Evolutionary conservation across 2,329 filamentous ascomycete species (phyloP).

Genomic region (Ophiocordyceps unilateralis): DNA sequence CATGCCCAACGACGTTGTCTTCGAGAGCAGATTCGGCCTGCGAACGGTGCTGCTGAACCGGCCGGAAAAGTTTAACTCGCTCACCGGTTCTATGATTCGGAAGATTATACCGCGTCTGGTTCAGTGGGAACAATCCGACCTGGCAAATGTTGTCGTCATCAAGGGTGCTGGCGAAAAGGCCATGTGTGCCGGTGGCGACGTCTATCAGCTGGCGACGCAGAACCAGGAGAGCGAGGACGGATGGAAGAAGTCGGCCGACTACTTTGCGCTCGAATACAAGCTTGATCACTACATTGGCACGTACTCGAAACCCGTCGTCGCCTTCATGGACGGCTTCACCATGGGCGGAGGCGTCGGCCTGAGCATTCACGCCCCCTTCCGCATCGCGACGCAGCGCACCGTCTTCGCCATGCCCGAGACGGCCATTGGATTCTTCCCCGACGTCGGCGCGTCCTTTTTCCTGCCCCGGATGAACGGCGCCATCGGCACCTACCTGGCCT

Average conservation of each 20-base stretch:
- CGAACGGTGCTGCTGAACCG: slow-evolving; percentile 90
- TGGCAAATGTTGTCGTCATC: slow-evolving; percentile 84
- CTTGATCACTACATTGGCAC: slow-evolving; percentile 92
- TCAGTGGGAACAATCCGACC: slow-evolving; percentile 88
- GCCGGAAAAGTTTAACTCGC: slow-evolving; percentile 76
- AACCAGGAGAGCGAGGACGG: slow-evolving; percentile 54
- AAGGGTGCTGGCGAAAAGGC: slow-evolving; percentile 76
- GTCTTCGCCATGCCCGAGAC: slow-evolving; percentile 98
- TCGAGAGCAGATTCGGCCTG: slow-evolving; percentile 75
- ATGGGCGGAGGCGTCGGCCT: slow-evolving; percentile 97
- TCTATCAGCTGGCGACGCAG: slow-evolving; percentile 56
- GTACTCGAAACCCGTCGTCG: slow-evolving; percentile 81
- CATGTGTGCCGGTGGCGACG: slow-evolving; percentile 88
- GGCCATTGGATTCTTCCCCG: slow-evolving; percentile 95
- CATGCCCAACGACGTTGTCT: slow-evolving; percentile 79
- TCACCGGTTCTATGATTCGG: slow-evolving; percentile 85
- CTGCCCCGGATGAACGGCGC: slow-evolving; percentile 74
- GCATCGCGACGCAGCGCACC: slow-evolving; percentile 90
- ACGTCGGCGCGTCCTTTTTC: slow-evolving; percentile 94
- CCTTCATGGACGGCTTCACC: slow-evolving; percentile 94
- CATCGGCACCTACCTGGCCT: slow-evolving; percentile 78
- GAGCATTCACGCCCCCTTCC: slow-evolving; percentile 85
- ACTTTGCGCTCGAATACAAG: slow-evolving; percentile 91
- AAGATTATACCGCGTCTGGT: slow-evolving; percentile 82
- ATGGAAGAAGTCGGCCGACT: slow-evolving; percentile 59